Evolutionary conservation across 129 eudicot genomes (phyloP).

Genomic region (Flaveria ramosissima): DNA sequence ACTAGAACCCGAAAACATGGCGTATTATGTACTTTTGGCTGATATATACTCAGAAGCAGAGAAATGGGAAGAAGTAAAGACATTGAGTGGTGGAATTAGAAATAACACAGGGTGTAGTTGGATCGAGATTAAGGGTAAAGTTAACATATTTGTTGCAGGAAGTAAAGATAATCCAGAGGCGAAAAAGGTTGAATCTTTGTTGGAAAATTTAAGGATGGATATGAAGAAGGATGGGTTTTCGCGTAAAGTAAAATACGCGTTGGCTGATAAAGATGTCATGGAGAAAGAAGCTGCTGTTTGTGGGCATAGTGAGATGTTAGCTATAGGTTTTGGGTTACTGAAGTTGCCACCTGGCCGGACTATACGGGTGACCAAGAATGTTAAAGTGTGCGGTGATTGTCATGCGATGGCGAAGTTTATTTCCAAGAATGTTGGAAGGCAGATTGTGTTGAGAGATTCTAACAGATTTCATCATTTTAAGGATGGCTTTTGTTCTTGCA

Average conservation of each 20-base stretch:
- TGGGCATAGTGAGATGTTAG: constrained; percentile 70
- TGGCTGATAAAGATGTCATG: constrained; percentile 47
- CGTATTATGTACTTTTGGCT: constrained; percentile 50
- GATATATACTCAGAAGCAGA: constrained; percentile 61
- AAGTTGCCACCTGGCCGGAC: constrained; percentile 54
- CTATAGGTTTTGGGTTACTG: constrained; percentile 60
- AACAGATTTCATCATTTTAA: constrained; percentile 69
- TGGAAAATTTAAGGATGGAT: constrained; percentile 36
- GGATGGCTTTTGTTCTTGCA: constrained; percentile 73
- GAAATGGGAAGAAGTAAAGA: constrained; percentile 61
- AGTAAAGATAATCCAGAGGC: constrained; percentile 44
- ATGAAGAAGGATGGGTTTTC: constrained; percentile 48
- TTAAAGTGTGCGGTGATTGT: constrained; percentile 55
- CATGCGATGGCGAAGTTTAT: constrained; percentile 70
- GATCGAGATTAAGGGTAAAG: constrained; percentile 64
- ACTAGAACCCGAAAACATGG: constrained; percentile 66
- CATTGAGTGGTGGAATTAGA: constrained; percentile 41
- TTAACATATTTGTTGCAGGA: constrained; percentile 51
- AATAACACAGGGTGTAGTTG: constrained; percentile 60
- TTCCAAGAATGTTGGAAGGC: constrained; percentile 53
- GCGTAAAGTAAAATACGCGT: constrained; percentile 29
- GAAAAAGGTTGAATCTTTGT: constrained; percentile 37
- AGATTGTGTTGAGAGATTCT: constrained; percentile 65
- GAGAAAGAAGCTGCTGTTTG: constrained; percentile 51
- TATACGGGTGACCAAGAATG: constrained; percentile 62